These are phyloP conservation scores for Apiospora saccharicola DNA, from an alignment of 2,329 filamentous ascomycete genomes.

Conservation along the genomic window DNA sequence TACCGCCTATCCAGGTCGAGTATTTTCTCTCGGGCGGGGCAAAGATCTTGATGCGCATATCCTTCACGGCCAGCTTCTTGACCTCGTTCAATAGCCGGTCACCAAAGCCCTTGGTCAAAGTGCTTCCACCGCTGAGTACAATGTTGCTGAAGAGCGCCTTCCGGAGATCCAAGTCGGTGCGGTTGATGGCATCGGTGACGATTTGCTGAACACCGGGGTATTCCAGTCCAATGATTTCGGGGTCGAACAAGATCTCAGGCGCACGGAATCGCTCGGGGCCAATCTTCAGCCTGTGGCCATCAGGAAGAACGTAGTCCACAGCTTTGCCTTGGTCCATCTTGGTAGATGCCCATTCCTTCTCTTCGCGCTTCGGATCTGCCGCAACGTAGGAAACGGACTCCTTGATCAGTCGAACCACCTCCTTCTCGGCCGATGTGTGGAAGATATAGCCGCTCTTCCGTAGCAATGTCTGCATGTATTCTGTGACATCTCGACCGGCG, in stretches of 20 bases:
- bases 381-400: slow-evolving; percentile 94
- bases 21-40: slow-evolving; percentile 97
- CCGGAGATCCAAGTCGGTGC: slow-evolving; percentile 93
- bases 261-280: slow-evolving; percentile 94
- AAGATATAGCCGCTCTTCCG: slow-evolving; percentile 94
- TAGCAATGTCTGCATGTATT: slow-evolving; percentile 89
- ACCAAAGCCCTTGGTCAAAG: slow-evolving; percentile 95
- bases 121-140: slow-evolving; percentile 94
- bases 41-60: slow-evolving; percentile 99
- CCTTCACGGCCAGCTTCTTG: slow-evolving; percentile 92
- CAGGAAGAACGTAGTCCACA: slow-evolving; percentile 88
- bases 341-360: slow-evolving; percentile 90
- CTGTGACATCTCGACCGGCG: slow-evolving; percentile 93
- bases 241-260: slow-evolving; percentile 96
- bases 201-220: slow-evolving; percentile 98
- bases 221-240: slow-evolving; percentile 94
- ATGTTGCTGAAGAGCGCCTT: slow-evolving; percentile 97
- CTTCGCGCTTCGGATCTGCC: slow-evolving; percentile 87
- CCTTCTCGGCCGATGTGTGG: slow-evolving; percentile 98
- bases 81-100: slow-evolving; percentile 92
- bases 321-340: slow-evolving; percentile 81
- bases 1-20: slow-evolving; percentile 98
- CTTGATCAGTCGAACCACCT: slow-evolving; percentile 97
- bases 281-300: slow-evolving; percentile 90
- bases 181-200: slow-evolving; percentile 92